Base-by-base conservation (phyloP, 257 asterid species). In the Solanum appendiculatum region DNA sequence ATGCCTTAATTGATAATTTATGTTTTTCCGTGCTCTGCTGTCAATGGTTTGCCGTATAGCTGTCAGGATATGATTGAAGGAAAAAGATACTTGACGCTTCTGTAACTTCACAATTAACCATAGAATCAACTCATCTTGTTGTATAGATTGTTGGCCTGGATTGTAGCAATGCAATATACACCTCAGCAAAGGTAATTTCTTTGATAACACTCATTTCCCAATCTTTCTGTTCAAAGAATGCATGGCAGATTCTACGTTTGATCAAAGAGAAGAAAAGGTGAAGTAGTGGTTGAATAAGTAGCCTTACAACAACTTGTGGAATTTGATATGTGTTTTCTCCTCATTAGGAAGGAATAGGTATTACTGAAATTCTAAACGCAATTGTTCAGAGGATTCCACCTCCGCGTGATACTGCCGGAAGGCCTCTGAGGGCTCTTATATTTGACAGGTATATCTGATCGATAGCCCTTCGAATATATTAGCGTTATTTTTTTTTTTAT, bases 371-470 rank as follows among this genome's bases (percentile, higher is more conserved):
- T 88, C 90, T 97, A 80, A 88, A 89, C 31, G 97, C 98, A 66
- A 97, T 97, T 90, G 99, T 95, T 89, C 93, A 90, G 89, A 94
- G 92, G 93, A 92, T 97, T 87, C 99, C 99, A 84, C 94, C 98
- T 27, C 98, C 99, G 85, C 92, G 75, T 86, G 95, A 93, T 87
- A 94, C 97, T 63, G 93, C 94, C 87, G 92, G 90, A 86, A 91
- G 89, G 89, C 99, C 99, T 85, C 91, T 95, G 93, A 94, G 98
- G 93, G 99, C 99, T 88, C 97, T 97, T 87, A 97, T 97, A 90
- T 97, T 97, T 93, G 99, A 97, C 91, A 97, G 99, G 99, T 97
- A 93, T 90, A 93, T 90, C 84, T 81, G 85, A 48, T 31, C 31
- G 85, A 81, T 51, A 31, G 68, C 29, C 68, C 44, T 81, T 81